Evolutionary conservation across 169 alveolate genomes (phyloP).

Genomic region (Eimeria brunetti): DNA sequence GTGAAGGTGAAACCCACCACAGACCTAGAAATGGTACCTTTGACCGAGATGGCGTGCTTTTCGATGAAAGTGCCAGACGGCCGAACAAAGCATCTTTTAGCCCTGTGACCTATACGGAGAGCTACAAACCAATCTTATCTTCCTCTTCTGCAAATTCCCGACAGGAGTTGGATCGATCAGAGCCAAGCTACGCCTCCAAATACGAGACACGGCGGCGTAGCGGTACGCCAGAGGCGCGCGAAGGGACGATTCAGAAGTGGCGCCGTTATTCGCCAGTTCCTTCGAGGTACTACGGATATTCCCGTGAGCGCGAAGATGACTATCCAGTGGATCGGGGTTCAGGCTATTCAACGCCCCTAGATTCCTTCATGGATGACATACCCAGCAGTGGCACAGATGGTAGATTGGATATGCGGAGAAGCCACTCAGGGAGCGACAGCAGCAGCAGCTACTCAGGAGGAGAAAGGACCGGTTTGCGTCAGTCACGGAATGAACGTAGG

Average conservation of each 20-base stretch:
- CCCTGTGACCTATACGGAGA: not conserved
- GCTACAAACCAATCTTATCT: not conserved
- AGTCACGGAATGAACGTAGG: conserved; percentile 1
- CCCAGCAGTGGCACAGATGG: not conserved
- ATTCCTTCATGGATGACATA: not conserved
- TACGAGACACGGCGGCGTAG: conserved; percentile 5
- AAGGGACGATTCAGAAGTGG: not conserved
- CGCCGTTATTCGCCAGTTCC: not conserved
- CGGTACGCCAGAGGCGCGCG: not conserved
- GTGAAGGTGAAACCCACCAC: not conserved
- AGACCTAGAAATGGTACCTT: not conserved
- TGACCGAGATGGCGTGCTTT: conserved; percentile 6
- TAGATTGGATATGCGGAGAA: not conserved
- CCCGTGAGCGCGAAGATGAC: conserved; percentile 3
- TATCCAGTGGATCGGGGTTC: conserved; percentile 1
- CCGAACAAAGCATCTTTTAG: not conserved
- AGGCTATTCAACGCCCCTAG: conserved; percentile 6
- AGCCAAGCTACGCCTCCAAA: not conserved
- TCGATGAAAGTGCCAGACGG: not conserved
- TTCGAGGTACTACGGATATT: not conserved
- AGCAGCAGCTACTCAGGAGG: conserved; percentile 29
- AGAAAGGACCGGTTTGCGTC: not conserved
- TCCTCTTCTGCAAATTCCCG: not conserved
- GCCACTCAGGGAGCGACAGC: conserved; percentile 22
- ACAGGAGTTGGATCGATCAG: not conserved